Percentiles rank a stretch among this genome's conserved stretches.
Evolutionary conservation across 306 rosid species (phyloP).

Genomic region (Begonia loranthoides): DNA sequence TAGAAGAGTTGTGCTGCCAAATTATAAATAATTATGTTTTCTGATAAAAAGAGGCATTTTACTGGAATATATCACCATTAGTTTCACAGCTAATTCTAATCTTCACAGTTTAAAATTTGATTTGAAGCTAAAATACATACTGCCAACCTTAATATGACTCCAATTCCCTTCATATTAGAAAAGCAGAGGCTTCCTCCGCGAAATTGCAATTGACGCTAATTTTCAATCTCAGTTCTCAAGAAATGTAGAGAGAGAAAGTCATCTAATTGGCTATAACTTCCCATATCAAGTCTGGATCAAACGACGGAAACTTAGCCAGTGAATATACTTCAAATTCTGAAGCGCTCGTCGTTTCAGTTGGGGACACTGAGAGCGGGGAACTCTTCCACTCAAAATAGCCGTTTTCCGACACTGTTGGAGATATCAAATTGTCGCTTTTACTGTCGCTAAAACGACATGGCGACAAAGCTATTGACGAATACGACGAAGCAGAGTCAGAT

Average conservation of each 20-base stretch:
- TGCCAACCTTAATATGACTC: too few relatives aligned
- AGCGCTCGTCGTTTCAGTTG: constrained; percentile 16
- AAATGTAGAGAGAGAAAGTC: not conserved
- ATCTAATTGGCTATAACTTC: constrained; percentile 65
- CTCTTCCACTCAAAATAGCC: constrained; percentile 38
- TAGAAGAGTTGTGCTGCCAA: too few relatives aligned
- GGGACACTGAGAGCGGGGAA: constrained; percentile 36
- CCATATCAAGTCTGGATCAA: constrained; percentile 91
- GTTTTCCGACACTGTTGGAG: constrained; percentile 32
- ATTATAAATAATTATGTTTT: too few relatives aligned
- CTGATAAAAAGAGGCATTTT: too few relatives aligned
- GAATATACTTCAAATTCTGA: constrained; percentile 43
- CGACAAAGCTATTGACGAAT: not conserved
- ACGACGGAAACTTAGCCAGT: constrained; percentile 77
- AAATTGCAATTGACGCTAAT: too few relatives aligned
- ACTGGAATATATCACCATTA: too few relatives aligned
- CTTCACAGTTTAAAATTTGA: too few relatives aligned
- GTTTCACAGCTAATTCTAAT: too few relatives aligned
- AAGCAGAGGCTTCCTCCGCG: too few relatives aligned
- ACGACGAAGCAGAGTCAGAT: not conserved
- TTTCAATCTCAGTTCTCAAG: too few relatives aligned
- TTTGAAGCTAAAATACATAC: too few relatives aligned
- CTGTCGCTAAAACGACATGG: constrained; percentile 10
- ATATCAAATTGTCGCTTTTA: constrained; percentile 30
- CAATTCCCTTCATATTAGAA: too few relatives aligned